Percentiles rank a stretch among this genome's conserved stretches.
Conservation (phyloP, 2,329 filamentous ascomycete species). For the Fusarium tupiense region DNA sequence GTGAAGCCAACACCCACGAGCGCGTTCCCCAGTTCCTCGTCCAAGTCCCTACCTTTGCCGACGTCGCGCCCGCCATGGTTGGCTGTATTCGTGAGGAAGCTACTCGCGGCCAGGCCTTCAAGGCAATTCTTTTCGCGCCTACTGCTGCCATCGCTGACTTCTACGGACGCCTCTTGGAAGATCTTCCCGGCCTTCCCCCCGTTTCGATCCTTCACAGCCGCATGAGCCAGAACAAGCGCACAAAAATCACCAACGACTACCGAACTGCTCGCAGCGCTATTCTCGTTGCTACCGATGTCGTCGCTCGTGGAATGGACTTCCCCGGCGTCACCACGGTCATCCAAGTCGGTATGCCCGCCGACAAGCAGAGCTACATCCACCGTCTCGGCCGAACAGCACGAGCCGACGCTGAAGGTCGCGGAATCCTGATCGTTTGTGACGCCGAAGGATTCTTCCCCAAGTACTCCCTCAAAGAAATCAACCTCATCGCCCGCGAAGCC, state of each 20-base stretch:
- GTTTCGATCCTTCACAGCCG: conserved; percentile 61
- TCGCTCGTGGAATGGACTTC: conserved; percentile 78
- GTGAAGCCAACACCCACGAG: conserved; percentile 81
- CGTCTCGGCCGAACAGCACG: conserved; percentile 74
- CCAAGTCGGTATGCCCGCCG: conserved; percentile 68
- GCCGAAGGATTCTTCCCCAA: conserved; percentile 62
- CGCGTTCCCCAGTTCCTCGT: conserved; percentile 79
- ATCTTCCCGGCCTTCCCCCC: conserved; percentile 53
- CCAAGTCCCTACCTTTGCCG: conserved; percentile 73
- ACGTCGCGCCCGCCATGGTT: conserved; percentile 69
- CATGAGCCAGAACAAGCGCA: conserved; percentile 61
- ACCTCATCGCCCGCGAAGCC: conserved; percentile 57
- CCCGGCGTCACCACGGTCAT: conserved; percentile 74
- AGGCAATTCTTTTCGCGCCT: conserved; percentile 84
- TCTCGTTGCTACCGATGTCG: conserved; percentile 75
- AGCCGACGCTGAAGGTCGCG: conserved; percentile 70
- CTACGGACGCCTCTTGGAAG: conserved; percentile 57
- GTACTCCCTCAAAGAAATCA: conserved; percentile 63
- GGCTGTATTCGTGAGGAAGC: conserved; percentile 63
- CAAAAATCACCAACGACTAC: conserved; percentile 69
- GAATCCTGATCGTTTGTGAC: conserved; percentile 66
- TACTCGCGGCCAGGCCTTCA: conserved; percentile 67
- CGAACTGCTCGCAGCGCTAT: conserved; percentile 63
- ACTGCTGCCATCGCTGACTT: conserved; percentile 64
- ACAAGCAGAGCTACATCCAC: conserved; percentile 73